A percentile compares a stretch with the other conserved stretches of the same genome.
Evolutionary conservation across 805 yeast genomes (phyloP).

Genomic region (Lipomyces sp.): DNA sequence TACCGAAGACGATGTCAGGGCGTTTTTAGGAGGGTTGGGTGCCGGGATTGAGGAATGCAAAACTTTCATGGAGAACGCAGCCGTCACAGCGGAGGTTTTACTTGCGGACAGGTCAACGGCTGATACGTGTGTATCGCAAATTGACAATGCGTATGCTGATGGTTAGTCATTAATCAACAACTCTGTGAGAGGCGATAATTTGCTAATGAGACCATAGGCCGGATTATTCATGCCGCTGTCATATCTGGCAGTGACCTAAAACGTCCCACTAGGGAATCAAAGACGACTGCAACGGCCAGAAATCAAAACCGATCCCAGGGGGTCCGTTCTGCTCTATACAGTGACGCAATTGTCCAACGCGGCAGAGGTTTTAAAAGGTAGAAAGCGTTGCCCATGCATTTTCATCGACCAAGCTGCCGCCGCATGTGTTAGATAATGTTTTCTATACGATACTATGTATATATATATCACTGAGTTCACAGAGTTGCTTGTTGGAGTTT

Average conservation of each 20-base stretch:
- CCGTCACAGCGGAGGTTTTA: slow-evolving; percentile 40
- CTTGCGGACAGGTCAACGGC: slow-evolving; percentile 44
- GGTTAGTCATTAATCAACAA: slow-evolving; percentile 41
- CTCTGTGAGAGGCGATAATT: not conserved
- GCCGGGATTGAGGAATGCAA: slow-evolving; percentile 37
- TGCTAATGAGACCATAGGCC: slow-evolving; percentile 7
- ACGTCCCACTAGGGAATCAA: slow-evolving; percentile 2
- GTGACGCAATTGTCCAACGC: slow-evolving; percentile 27
- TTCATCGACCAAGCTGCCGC: not conserved
- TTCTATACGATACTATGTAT: not conserved
- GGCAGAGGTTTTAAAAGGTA: slow-evolving; percentile 30
- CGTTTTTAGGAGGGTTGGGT: slow-evolving; percentile 41
- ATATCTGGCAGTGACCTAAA: slow-evolving; percentile 10
- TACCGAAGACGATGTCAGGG: slow-evolving; percentile 42
- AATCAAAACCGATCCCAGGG: slow-evolving; percentile 24
- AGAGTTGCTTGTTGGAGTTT: too few relatives aligned
- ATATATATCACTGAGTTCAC: not conserved
- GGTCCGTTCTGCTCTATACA: slow-evolving; percentile 20
- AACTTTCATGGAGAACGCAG: slow-evolving; percentile 19
- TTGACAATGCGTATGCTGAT: slow-evolving; percentile 56
- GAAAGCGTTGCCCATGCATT: not conserved
- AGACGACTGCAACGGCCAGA: slow-evolving; percentile 13
- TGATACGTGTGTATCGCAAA: slow-evolving; percentile 43
- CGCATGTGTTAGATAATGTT: not conserved
- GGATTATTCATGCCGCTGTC: slow-evolving; percentile 17